Base-by-base conservation (phyloP, 495 filamentous ascomycete species). In the Aspergillus ellipticus region DNA sequence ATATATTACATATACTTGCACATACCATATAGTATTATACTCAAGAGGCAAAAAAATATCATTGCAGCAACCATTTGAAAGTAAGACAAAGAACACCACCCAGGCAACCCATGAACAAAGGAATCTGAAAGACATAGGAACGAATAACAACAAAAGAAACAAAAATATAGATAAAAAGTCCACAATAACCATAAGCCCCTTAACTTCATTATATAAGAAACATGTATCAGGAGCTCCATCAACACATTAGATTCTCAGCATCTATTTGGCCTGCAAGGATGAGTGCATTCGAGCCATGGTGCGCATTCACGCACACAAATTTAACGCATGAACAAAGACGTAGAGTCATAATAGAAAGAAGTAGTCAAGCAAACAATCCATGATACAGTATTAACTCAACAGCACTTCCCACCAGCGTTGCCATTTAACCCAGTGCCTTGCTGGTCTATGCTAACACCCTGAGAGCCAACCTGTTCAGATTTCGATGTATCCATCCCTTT, bases 351-450 rank as follows among this genome's bases (percentile, higher is more conserved):
- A 17, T 43, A 19, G 24, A 35, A 46, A 17, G 26, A 37, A 15
- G 37, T 15, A 15, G 20, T 42, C 6, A 6, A 13, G 15, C 6
- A 43, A 7, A 11, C 29, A 5, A 6, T 31, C 24, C 4, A 3
- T 20, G 15, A 42, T n/a, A 26, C 9, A 33, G 4, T 19, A 54
- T 20, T 13, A 51, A 17, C 46, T 75, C 85, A 97, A 71, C 93
- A 97, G 77, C 93, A 97, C 76, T 96, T 96, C 59, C 87, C 85
- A 28, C 86, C 81, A 54, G 82, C 68, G 19, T 79, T 80, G 37
- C 75, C 83, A 51, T 78, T 81, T 61, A 79, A 74, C 37, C 82
- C 81, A 60, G 79, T 78, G 70, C 78, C 73, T 73, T 80, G 70
- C 61, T 81, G 87, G 49, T 85, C 84, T 62, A 92, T 89, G 66